Conservation (phyloP, 2,329 filamentous ascomycete genomes). For the Dothidotthia symphoricarpi region DNA sequence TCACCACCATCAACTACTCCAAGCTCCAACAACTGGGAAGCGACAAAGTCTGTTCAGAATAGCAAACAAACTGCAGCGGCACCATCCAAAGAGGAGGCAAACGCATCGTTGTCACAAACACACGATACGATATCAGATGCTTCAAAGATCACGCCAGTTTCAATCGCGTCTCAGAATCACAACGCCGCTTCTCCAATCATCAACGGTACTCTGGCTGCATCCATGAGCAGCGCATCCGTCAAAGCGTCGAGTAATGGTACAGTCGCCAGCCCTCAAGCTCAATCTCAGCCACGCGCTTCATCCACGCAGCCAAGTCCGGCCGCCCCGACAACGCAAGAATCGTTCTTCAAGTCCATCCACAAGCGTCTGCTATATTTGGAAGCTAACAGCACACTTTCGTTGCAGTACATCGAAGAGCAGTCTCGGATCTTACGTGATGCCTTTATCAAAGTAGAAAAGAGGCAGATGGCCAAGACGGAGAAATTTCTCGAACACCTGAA, state of each 20-base stretch:
- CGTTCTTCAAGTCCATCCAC: constrained; percentile 94
- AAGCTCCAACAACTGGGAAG: neutral
- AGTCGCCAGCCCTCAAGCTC: constrained; percentile 13
- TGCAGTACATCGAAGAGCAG: constrained; percentile 96
- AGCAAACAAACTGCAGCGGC: neutral
- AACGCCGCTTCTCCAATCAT: constrained; percentile 8
- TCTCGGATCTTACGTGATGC: constrained; percentile 86
- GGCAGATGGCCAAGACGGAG: constrained; percentile 79
- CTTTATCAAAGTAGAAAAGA: constrained; percentile 80
- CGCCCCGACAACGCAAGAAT: constrained; percentile 87
- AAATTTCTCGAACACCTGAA: constrained; percentile 84
- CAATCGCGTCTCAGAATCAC: constrained; percentile 1
- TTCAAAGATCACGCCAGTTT: neutral
- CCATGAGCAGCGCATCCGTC: constrained; percentile 5
- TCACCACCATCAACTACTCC: neutral
- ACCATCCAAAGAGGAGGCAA: constrained; percentile 1
- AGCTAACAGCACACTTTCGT: constrained; percentile 84
- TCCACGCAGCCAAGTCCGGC: constrained; percentile 52
- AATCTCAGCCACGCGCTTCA: constrained; percentile 27
- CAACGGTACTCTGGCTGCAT: constrained; percentile 10
- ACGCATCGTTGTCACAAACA: constrained; percentile 1
- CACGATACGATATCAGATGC: neutral
- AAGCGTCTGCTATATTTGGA: constrained; percentile 91
- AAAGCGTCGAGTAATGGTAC: constrained; percentile 22
- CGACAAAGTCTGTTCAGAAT: neutral